These are phyloP conservation scores for Beauveria australis DNA, from an alignment of 2,329 filamentous ascomycete genomes.

Conservation along the genomic window DNA sequence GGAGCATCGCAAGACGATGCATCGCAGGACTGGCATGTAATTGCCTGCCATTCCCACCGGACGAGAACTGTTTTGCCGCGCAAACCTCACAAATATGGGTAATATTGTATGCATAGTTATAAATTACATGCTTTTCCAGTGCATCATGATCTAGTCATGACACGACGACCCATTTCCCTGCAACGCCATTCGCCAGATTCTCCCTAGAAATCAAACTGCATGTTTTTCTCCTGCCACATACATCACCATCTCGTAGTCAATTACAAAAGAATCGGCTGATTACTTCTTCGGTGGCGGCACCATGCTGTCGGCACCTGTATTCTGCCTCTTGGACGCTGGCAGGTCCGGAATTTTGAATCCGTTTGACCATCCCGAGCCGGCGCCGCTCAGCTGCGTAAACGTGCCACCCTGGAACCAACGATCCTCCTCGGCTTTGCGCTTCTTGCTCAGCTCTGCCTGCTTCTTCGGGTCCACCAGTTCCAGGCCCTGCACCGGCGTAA, in stretches of 20 bases:
- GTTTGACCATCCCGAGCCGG: conserved; percentile 21
- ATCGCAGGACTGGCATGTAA: too few species aligned
- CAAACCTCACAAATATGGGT: background rate
- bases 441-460: conserved; percentile 77
- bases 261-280: background rate
- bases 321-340: conserved; percentile 65
- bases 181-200: conserved; percentile 1
- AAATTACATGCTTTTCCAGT: background rate
- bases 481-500: conserved; percentile 88
- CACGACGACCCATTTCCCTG: background rate
- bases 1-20: background rate
- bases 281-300: conserved; percentile 9
- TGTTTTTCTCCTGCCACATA: background rate
- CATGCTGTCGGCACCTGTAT: conserved; percentile 52
- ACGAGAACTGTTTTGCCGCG: background rate
- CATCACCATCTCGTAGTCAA: background rate
- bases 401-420: conserved; percentile 96
- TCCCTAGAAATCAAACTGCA: background rate
- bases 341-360: conserved; percentile 78
- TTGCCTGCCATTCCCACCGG: background rate
- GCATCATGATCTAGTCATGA: background rate
- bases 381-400: conserved; percentile 69
- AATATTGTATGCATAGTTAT: background rate
- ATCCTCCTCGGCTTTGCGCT: conserved; percentile 90
- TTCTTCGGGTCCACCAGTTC: conserved; percentile 93